Percentiles rank a stretch among this genome's conserved stretches.
Evolutionary conservation across 257 asterid genomes (phyloP).

Genomic region (Solanum dulcamara): DNA sequence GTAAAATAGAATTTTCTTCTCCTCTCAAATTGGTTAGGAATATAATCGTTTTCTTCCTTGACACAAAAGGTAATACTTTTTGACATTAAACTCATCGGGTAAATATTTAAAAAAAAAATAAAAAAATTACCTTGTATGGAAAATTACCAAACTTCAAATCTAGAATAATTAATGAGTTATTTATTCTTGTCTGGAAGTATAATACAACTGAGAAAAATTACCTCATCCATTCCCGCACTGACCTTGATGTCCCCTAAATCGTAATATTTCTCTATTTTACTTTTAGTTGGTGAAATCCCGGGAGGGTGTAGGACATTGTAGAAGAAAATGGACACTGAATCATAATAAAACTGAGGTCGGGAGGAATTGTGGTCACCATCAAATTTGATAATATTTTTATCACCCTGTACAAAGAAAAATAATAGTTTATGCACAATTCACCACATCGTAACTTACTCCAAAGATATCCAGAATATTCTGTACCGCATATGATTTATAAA

Average conservation of each 20-base stretch:
- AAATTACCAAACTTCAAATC: too few relatives aligned
- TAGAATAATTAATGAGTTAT: neutral
- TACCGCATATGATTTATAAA: constrained; percentile 73
- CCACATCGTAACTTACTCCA: neutral
- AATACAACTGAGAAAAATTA: constrained; percentile 16
- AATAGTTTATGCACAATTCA: neutral
- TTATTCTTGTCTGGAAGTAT: neutral
- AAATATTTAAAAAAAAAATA: neutral
- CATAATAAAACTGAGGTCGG: constrained; percentile 86
- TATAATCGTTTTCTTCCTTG: neutral
- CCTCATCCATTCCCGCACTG: constrained; percentile 63
- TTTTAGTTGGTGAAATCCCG: constrained; percentile 35
- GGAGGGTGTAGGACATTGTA: constrained; percentile 88
- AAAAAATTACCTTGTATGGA: neutral
- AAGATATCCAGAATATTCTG: neutral
- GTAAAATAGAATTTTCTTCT: neutral
- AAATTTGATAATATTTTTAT: constrained; percentile 82
- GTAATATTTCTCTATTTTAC: constrained; percentile 55
- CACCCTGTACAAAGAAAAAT: constrained; percentile 58
- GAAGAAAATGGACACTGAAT: constrained; percentile 86
- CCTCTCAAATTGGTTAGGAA: neutral
- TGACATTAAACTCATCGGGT: neutral
- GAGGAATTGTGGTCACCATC: constrained; percentile 98
- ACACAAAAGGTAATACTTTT: neutral
- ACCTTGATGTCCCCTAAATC: constrained; percentile 65